Evolutionary conservation across 129 eudicot genomes (phyloP).

Genomic region (Tanacetum coccineum): DNA sequence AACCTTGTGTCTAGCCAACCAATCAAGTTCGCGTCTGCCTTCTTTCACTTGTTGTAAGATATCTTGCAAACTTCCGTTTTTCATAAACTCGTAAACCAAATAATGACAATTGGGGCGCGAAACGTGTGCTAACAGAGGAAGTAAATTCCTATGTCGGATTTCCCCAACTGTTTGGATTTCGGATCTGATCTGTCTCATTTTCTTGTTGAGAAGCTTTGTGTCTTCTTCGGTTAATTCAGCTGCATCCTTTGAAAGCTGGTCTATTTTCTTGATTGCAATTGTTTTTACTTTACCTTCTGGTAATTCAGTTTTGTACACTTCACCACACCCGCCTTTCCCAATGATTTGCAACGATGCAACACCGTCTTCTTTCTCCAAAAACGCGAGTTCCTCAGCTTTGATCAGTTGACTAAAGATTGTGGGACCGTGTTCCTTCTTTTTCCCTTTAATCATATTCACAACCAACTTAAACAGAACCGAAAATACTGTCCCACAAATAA

Average conservation of each 20-base stretch:
- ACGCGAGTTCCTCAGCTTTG: slow-evolving; percentile 74
- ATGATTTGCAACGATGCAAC: slow-evolving; percentile 48
- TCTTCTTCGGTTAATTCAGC: slow-evolving; percentile 70
- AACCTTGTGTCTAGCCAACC: slow-evolving; percentile 53
- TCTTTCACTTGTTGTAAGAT: slow-evolving; percentile 39
- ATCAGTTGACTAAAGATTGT: slow-evolving; percentile 64
- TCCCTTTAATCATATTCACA: slow-evolving; percentile 33
- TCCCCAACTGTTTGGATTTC: slow-evolving; percentile 87
- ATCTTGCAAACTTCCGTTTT: slow-evolving; percentile 85
- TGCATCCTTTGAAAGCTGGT: slow-evolving; percentile 65
- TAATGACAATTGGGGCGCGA: slow-evolving; percentile 77
- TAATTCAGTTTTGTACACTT: slow-evolving; percentile 66
- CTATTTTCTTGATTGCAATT: slow-evolving; percentile 72
- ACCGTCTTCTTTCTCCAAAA: slow-evolving; percentile 80
- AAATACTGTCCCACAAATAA: slow-evolving; percentile 38
- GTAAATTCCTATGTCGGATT: slow-evolving; percentile 74
- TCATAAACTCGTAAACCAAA: slow-evolving; percentile 83
- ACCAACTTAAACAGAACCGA: slow-evolving; percentile 39
- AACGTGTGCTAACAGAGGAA: slow-evolving; percentile 73
- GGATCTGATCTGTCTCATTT: slow-evolving; percentile 75
- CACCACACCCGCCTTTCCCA: slow-evolving; percentile 92
- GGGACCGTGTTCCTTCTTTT: slow-evolving; percentile 28
- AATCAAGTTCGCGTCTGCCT: slow-evolving; percentile 57
- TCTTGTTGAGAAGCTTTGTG: slow-evolving; percentile 55
- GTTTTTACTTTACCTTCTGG: slow-evolving; percentile 55